Conservation (phyloP, 306 rosid species). For the Dalbergia oliveri region DNA sequence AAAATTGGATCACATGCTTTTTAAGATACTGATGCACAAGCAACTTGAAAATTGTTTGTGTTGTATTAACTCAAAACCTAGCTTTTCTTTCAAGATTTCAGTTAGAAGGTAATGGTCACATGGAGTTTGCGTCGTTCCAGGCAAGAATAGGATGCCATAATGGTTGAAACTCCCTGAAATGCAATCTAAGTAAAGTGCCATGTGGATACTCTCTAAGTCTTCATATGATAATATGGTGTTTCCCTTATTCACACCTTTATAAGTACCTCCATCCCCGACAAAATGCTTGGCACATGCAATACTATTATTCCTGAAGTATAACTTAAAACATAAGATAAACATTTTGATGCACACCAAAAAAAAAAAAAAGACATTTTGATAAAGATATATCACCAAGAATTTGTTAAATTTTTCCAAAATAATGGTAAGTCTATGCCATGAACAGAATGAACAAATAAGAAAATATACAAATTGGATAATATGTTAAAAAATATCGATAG, state of each 20-base stretch:
- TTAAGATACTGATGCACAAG: slow-evolving; percentile 19
- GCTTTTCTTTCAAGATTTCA: slow-evolving; percentile 75
- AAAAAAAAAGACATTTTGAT: neutral
- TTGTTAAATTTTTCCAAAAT: neutral
- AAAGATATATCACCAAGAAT: slow-evolving; percentile 15
- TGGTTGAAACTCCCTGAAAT: slow-evolving; percentile 82
- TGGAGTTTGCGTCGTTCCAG: slow-evolving; percentile 84
- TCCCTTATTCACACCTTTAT: slow-evolving; percentile 84
- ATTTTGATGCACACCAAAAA: neutral
- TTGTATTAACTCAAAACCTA: slow-evolving; percentile 76
- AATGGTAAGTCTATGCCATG: neutral
- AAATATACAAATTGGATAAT: slow-evolving; percentile 23
- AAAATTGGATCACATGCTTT: slow-evolving; percentile 2
- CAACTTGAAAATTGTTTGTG: slow-evolving; percentile 9
- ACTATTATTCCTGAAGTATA: slow-evolving; percentile 70
- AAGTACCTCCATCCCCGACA: slow-evolving; percentile 94
- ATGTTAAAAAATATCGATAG: slow-evolving; percentile 18
- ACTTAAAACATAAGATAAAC: slow-evolving; percentile 26
- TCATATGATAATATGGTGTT: slow-evolving; percentile 72
- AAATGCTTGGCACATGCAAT: slow-evolving; percentile 98
- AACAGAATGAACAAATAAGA: slow-evolving; percentile 8
- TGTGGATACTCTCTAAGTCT: slow-evolving; percentile 81
- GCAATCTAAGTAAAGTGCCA: slow-evolving; percentile 91
- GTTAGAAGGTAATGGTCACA: slow-evolving; percentile 73
- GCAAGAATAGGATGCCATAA: slow-evolving; percentile 90